These are phyloP conservation scores for Penicillium sp. DNA, from an alignment of 2,329 filamentous ascomycete species.

Conservation along the genomic window DNA sequence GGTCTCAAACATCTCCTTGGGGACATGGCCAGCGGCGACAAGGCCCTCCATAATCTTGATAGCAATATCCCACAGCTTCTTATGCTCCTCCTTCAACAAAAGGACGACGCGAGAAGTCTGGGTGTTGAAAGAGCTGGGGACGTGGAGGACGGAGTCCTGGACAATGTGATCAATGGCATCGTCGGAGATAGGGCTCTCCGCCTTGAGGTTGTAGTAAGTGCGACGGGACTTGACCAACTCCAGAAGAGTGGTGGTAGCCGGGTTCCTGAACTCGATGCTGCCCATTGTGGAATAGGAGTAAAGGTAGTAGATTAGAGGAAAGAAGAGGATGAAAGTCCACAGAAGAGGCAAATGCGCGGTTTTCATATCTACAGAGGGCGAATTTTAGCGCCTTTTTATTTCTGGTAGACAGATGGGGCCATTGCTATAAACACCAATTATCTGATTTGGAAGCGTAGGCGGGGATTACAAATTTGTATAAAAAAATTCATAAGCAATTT, in stretches of 20 bases:
- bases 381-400: neutral
- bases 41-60: constrained; percentile 58
- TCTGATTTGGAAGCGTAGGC: neutral
- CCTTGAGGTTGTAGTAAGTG: constrained; percentile 32
- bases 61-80: constrained; percentile 80
- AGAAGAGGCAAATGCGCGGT: neutral
- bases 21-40: constrained; percentile 47
- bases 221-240: constrained; percentile 34
- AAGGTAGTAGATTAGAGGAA: neutral
- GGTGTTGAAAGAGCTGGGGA: constrained; percentile 81
- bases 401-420: neutral
- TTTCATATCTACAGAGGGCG: neutral
- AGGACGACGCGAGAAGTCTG: constrained; percentile 77
- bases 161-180: constrained; percentile 32
- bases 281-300: constrained; percentile 34
- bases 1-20: constrained; percentile 53
- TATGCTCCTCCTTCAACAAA: constrained; percentile 77
- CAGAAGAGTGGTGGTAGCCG: constrained; percentile 30
- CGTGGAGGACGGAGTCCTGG: constrained; percentile 57
- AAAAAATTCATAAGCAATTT: neutral
- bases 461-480: neutral
- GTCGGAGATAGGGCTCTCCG: constrained; percentile 34
- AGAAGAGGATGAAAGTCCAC: neutral
- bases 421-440: neutral
- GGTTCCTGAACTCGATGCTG: constrained; percentile 33